A percentile compares a stretch with the other conserved stretches of the same genome.
Evolutionary conservation across 2,329 filamentous ascomycete genomes (phyloP).

Genomic region (Cadophora luteo-olivacea): DNA sequence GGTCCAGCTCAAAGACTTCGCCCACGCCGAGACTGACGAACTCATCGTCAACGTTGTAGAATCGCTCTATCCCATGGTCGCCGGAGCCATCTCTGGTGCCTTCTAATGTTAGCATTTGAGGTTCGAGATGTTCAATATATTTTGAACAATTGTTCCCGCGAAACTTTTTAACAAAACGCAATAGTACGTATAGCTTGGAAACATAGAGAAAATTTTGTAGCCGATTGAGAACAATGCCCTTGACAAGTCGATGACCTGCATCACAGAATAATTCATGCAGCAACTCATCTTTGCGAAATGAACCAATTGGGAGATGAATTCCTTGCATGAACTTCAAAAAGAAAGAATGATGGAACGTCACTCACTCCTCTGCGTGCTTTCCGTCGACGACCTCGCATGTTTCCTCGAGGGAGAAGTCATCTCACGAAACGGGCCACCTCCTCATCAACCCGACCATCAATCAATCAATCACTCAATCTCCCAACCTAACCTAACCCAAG

Average conservation of each 20-base stretch:
- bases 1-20: conserved; percentile 76
- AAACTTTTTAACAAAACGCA: not conserved
- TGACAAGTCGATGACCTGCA: not conserved
- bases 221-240: too few species aligned
- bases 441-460: conserved; percentile 6
- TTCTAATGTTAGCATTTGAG: not conserved
- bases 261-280: not conserved
- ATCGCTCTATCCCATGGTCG: conserved; percentile 5
- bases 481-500: not conserved
- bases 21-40: conserved; percentile 58
- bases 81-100: conserved; percentile 15
- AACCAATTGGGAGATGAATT: not conserved
- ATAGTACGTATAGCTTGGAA: not conserved
- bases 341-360: not conserved
- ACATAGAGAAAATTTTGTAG: too few species aligned
- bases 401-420: conserved; percentile 13
- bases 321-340: not conserved
- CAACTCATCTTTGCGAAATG: not conserved
- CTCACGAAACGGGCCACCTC: not conserved
- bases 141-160: not conserved
- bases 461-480: too few species aligned
- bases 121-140: not conserved
- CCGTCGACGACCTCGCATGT: conserved; percentile 9
- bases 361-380: conserved; percentile 15
- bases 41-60: conserved; percentile 14